Evolutionary conservation across 192 early-diverging fungal species (phyloP), one percentile per base, ranked within the genome.

Genomic region (Coemansia sp.): DNA sequence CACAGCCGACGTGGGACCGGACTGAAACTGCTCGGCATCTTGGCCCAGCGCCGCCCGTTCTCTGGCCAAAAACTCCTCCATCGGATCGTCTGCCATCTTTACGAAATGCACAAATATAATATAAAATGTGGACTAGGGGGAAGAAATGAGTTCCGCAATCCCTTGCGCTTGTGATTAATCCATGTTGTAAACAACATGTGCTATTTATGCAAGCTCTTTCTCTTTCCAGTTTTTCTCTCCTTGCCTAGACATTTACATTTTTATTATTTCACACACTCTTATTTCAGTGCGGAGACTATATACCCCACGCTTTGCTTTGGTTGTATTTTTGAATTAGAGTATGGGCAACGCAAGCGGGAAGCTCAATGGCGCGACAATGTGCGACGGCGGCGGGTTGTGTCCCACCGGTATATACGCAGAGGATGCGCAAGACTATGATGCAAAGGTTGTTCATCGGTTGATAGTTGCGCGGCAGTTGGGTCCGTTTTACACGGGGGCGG

Each of bases 401-500:
- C 90, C 89, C 22, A 85, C 86, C 70, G 89, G 88, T 8, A 82
- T 92, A 5, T 92, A 92, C 68, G 57, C 81, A 0, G 81, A 75
- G 17, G 78, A 81, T 7, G 78, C 87, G 8, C 91, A 91, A 61
- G 93, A 96, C 69, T 96, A 85, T 70, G 90, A 95, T 72, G 66
- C 66, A 22, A 74, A 87, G 26, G 83, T 85, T 25, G 87, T 97
- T 12, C 84, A 87, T 49, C 75, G 85, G 8, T 68, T 95, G 57
- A 96, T 97, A 57, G 64, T 85, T 4, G 84, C 85, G 5, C 82
- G 91, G 9, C 86, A 85, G 52, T 60, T 97, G 51, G 85, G 91
- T 14, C 95, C 95, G 12, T 97, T 97, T 64, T 97, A 97, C 77
- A 84, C 83, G 53, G 95, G 95, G 42, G 72, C 88, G 7, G 81